Evolutionary conservation across 306 rosid species (phyloP), one percentile per base, ranked within the genome.

Genomic region (Prunus mume): DNA sequence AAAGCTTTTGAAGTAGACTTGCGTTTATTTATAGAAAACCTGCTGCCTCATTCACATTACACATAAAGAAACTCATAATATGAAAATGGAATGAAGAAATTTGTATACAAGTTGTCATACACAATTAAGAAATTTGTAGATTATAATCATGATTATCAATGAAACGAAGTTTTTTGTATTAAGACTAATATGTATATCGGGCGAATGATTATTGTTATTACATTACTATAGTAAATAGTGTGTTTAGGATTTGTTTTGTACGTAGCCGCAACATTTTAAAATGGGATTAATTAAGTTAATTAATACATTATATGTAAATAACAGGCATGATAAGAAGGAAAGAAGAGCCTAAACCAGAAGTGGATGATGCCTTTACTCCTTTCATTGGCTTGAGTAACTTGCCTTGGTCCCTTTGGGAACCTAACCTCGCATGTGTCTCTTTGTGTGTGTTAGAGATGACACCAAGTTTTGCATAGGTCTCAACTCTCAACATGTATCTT

Each of bases 361-460:
- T 51, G 68, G 83, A 50, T 15, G 38, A 24, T 49, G 69, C 47
- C 63, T 67, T 67, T 51, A 12, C 69, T 20, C 76, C 64, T 73
- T 73, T 74, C 56, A 82, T 82, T 75, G 75, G 77, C 82, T 77
- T 80, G 83, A 78, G 76, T 38, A 25, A 72, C 51, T 75, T 63
- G 19, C 78, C 24, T 8, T 70, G 70, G 63, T 78, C 58, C 74
- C 77, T 74, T 67, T 20, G 76, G 87, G 34, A 75, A 60, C 73
- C 61, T 12, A 18, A 73, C 45, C 73, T 27, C 72, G 45, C 75
- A 52, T 58, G 75, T 75, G 54, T 71, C 62, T 79, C 68, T 75
- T 10, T 47, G 3, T 63, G 43, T 67, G 61, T 11, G 8, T 12
- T 61, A 13, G 9, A 27, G 34, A 61, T 27, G 38, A 9, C 34